Conservation (phyloP, 257 asterid genomes). For the Gardenia jasminoides region DNA sequence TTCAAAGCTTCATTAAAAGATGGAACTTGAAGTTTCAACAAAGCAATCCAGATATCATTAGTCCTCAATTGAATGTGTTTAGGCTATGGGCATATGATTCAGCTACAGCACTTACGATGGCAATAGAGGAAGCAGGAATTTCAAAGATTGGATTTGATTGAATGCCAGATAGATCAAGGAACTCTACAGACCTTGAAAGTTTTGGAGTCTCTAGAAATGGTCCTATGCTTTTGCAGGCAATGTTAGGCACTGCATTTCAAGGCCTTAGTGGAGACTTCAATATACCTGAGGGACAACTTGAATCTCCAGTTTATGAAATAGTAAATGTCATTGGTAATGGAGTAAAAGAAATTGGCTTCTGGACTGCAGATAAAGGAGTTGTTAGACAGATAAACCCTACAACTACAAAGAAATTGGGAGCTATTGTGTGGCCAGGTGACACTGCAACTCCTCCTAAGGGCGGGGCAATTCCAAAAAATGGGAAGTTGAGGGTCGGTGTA, state of each 20-base stretch:
- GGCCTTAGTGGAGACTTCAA: conserved; percentile 45
- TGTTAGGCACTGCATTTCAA: conserved; percentile 25
- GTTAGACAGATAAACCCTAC: not conserved
- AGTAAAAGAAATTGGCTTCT: conserved; percentile 38
- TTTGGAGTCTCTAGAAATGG: conserved; percentile 33
- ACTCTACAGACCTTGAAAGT: conserved; percentile 19
- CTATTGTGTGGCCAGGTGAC: conserved; percentile 39
- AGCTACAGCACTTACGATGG: conserved; percentile 47
- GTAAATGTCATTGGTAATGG: conserved; percentile 41
- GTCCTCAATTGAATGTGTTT: conserved; percentile 24
- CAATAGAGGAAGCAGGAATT: conserved; percentile 34
- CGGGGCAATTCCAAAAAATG: conserved; percentile 42
- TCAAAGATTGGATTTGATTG: conserved; percentile 15
- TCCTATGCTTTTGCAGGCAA: conserved; percentile 24
- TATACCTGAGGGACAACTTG: conserved; percentile 42
- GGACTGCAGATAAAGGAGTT: conserved; percentile 32
- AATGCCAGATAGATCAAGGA: conserved; percentile 19
- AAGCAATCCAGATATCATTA: conserved; percentile 17
- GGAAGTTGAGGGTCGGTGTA: conserved; percentile 38
- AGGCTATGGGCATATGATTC: conserved; percentile 60
- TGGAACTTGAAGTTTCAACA: conserved; percentile 30
- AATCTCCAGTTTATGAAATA: conserved; percentile 40
- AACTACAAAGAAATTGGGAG: not conserved
- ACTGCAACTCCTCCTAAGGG: conserved; percentile 34
- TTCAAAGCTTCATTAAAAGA: conserved; percentile 24